These are phyloP conservation scores for Diphasiastrum complanatum DNA, from an alignment of 83 land plant genomes.

Conservation along the genomic window DNA sequence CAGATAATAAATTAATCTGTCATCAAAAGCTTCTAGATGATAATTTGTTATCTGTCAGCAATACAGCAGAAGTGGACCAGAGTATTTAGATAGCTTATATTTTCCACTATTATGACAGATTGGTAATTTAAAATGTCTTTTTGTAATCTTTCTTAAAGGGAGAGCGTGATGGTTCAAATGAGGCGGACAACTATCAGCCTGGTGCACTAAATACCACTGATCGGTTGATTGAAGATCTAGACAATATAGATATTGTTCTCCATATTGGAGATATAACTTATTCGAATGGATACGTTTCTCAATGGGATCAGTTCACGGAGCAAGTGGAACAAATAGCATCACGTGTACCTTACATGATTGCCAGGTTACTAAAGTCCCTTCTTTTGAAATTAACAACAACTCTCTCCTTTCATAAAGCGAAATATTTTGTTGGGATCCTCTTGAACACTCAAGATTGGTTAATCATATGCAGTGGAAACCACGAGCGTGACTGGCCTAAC, in stretches of 20 bases:
- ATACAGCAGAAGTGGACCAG: too few relatives aligned
- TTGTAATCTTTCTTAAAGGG: conserved; percentile 45
- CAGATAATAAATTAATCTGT: too few relatives aligned
- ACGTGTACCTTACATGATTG: conserved; percentile 81
- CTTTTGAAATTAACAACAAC: too few relatives aligned
- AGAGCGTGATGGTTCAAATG: conserved; percentile 87
- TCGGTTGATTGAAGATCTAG: conserved; percentile 56
- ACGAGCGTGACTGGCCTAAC: conserved; percentile 94
- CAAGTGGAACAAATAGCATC: conserved; percentile 74
- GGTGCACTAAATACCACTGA: conserved; percentile 85
- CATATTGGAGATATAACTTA: conserved; percentile 81
- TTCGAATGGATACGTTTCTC: conserved; percentile 78
- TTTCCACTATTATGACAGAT: background rate
- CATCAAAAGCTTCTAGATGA: too few relatives aligned
- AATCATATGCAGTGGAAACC: conserved; percentile 73
- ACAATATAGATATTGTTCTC: conserved; percentile 63
- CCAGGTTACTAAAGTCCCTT: too few relatives aligned
- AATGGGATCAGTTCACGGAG: conserved; percentile 92
- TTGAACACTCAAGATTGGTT: conserved; percentile 5
- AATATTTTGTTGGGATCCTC: too few relatives aligned
- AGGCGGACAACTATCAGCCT: conserved; percentile 62
- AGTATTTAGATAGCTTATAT: too few relatives aligned
- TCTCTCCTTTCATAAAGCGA: too few relatives aligned
- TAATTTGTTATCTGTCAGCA: too few relatives aligned
- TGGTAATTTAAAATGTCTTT: background rate